These are phyloP conservation scores for Sporothrix sp. DNA, from an alignment of 2,329 filamentous ascomycete species.

Conservation along the genomic window DNA sequence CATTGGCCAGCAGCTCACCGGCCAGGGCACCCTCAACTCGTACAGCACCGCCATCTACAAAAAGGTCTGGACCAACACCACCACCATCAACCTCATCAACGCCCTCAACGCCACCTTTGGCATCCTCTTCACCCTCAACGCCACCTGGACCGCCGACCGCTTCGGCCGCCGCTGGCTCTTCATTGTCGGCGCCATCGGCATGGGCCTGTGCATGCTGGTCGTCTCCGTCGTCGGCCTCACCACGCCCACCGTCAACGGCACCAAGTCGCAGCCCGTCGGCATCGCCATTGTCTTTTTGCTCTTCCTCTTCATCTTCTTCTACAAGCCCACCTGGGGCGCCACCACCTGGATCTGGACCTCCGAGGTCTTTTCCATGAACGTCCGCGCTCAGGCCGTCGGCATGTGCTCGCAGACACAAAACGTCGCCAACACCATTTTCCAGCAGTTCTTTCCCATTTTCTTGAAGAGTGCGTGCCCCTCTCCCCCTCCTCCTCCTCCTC, in stretches of 20 bases:
- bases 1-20: constrained; percentile 61
- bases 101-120: constrained; percentile 64
- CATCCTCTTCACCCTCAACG: constrained; percentile 64
- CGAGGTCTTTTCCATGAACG: constrained; percentile 59
- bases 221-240: constrained; percentile 35
- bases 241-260: constrained; percentile 41
- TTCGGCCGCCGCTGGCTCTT: constrained; percentile 62
- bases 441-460: constrained; percentile 60
- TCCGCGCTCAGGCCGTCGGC: constrained; percentile 59
- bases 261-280: constrained; percentile 48
- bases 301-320: constrained; percentile 54
- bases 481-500: background rate
- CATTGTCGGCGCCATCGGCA: constrained; percentile 57
- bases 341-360: constrained; percentile 60
- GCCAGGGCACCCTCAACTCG: constrained; percentile 62
- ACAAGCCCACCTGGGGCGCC: constrained; percentile 58
- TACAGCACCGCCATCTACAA: constrained; percentile 68
- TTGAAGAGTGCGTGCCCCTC: constrained; percentile 33
- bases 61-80: constrained; percentile 50
- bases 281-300: constrained; percentile 55
- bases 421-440: constrained; percentile 54
- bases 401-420: constrained; percentile 51
- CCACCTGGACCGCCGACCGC: constrained; percentile 62
- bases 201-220: constrained; percentile 61
- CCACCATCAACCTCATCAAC: constrained; percentile 62